Conservation (phyloP, 2,329 filamentous ascomycete species). For the Trichoderma pleuroti region DNA sequence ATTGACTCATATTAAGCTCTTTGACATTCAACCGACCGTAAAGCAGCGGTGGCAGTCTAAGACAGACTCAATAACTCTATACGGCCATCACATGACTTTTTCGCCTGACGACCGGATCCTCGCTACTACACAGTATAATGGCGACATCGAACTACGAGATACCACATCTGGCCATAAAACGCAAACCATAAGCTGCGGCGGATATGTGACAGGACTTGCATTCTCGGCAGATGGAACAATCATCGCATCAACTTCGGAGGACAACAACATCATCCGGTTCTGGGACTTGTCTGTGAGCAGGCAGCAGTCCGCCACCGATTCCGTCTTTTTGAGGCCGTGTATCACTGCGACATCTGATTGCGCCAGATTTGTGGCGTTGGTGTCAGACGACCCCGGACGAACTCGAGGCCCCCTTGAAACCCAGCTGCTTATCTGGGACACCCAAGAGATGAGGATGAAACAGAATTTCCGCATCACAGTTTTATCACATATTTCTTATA, state of each 20-base stretch:
- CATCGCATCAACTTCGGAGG: rapidly evolving
- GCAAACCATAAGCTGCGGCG: not conserved
- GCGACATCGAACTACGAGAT: not conserved
- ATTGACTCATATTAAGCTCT: rapidly evolving
- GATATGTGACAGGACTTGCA: too few relatives aligned
- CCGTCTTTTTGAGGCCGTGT: too few relatives aligned
- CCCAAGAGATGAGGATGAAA: not conserved
- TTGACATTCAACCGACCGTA: not conserved
- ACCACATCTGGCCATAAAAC: not conserved
- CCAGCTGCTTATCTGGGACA: not conserved
- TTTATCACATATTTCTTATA: rapidly evolving
- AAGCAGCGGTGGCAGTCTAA: not conserved
- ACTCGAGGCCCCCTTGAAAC: not conserved
- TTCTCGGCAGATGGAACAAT: not conserved
- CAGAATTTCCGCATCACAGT: not conserved
- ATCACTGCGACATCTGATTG: not conserved
- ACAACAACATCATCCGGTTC: not conserved
- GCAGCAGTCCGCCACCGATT: not conserved
- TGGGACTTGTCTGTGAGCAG: not conserved
- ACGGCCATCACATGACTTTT: not conserved
- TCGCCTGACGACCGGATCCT: not conserved
- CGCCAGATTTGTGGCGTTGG: not conserved
- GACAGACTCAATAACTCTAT: too few relatives aligned
- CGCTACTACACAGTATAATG: too few relatives aligned
- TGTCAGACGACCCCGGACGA: rapidly evolving